Base-by-base conservation (phyloP, 2,329 filamentous ascomycete species). In the Diaporthe citriasiana region DNA sequence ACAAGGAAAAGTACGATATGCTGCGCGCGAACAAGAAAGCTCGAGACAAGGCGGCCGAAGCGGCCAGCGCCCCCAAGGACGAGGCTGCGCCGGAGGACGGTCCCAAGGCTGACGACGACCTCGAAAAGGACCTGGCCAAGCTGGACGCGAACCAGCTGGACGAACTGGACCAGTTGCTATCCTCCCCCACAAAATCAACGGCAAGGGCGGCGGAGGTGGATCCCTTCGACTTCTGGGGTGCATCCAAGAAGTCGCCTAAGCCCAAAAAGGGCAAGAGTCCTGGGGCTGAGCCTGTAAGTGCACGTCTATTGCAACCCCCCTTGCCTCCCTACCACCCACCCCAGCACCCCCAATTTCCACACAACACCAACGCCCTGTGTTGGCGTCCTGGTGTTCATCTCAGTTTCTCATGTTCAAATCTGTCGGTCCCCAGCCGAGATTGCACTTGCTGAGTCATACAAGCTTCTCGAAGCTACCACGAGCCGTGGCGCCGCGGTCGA, bases 191-290 rank as follows among this genome's bases (percentile, higher is more conserved):
- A 38, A 63, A 76, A 33, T n/a, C 45, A 25, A n/a, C 45, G n/a
- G 66, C 59, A 38, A 80, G 71, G 33, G 45, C 73, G 81, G 71
- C 77, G 77, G 57, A 83, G 72, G 79, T 78, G 55, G 84, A 87
- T 73, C 80, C 87, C 0, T 91, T 91, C 80, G 86, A 86, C 77
- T 90, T 91, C 83, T 91, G 89, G 89, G 87, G 89, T 74, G 83
- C 85, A 63, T 80, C 83, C 73, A 89, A 87, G 79, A 88, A 86
- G 76, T 84, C 84, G 78, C 70, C 79, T 40, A 77, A 59, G 50
- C 77, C 79, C 71, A 82, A 79, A 75, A 82, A 80, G 78, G 78
- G 77, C 75, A 86, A 86, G 82, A 84, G 83, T 84, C 78, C 77
- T 79, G 81, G 75, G 73, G 79, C 79, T 77, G 78, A 80, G 77